phyloP scores from a whole-genome alignment of 345 rosid genomes.

The Eucalyptus pauciflora region DNA sequence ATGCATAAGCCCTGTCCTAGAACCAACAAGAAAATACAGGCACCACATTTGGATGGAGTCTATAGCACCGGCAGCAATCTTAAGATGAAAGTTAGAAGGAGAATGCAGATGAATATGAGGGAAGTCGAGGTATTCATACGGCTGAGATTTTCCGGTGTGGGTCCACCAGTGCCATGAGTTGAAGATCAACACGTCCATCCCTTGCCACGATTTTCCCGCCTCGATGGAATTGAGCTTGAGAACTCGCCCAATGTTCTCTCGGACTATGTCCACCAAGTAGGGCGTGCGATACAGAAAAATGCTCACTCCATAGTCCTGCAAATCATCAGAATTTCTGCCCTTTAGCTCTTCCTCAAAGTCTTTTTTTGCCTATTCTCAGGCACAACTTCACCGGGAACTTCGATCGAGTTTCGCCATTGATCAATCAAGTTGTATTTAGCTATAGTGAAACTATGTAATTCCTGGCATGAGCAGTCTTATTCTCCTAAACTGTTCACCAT shows the following conservation, averaged over 20 bases:
- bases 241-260: conserved; percentile 49
- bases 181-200: conserved; percentile 78
- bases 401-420: background rate
- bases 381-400: background rate
- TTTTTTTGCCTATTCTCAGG: background rate
- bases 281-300: conserved; percentile 68
- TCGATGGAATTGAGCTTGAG: conserved; percentile 51
- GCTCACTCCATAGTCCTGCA: conserved; percentile 65
- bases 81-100: background rate
- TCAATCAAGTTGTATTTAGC: background rate
- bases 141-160: conserved; percentile 59
- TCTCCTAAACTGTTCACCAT: background rate
- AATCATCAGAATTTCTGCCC: background rate
- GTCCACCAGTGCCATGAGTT: conserved; percentile 99
- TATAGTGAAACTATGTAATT: background rate
- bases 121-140: conserved; percentile 13
- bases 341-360: background rate
- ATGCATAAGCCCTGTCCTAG: background rate
- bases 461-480: background rate
- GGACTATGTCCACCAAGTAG: conserved; percentile 65
- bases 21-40: background rate
- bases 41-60: background rate
- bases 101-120: background rate
- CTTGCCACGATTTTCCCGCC: conserved; percentile 61
- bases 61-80: background rate